Percentiles rank a stretch among this genome's conserved stretches.
Conservation (phyloP, 768 basidiomycete species). For the Strobilomyces dryophilus region DNA sequence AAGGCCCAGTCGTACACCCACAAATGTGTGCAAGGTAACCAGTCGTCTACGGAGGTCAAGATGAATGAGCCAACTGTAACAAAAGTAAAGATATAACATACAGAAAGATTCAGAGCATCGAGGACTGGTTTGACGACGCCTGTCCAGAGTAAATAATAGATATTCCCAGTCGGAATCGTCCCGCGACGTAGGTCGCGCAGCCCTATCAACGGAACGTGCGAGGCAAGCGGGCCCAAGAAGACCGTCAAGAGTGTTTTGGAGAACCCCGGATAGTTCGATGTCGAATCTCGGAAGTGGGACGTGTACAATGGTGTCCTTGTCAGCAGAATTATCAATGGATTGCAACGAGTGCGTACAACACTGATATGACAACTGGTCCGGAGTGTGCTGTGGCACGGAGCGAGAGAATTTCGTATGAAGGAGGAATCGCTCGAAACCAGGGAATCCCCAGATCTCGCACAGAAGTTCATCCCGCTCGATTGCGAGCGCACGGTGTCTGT, state of each 20-base stretch:
- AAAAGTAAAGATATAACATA: background rate
- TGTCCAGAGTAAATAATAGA: conserved; percentile 3
- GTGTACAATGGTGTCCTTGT: background rate
- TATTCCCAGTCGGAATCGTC: background rate
- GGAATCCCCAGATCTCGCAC: background rate
- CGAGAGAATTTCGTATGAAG: background rate
- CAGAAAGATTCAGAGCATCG: background rate
- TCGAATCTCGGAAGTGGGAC: conserved; percentile 5
- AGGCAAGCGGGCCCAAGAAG: background rate
- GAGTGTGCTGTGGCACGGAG: background rate
- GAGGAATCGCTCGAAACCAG: background rate
- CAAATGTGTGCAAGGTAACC: background rate
- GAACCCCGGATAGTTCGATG: background rate
- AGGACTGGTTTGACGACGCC: conserved; percentile 6
- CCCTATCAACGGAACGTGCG: too few species aligned
- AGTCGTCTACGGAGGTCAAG: background rate
- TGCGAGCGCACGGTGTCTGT: background rate
- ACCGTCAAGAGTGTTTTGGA: background rate
- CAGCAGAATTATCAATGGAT: conserved; percentile 21
- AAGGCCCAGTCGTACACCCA: background rate
- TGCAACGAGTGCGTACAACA: conserved; percentile 19
- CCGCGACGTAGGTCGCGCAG: too few species aligned
- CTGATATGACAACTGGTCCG: background rate
- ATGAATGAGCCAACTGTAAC: background rate
- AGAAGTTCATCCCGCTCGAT: background rate